Percentiles rank a stretch among this genome's conserved stretches.
Conservation (phyloP, 495 filamentous ascomycete species). For the Xylaria castorea region DNA sequence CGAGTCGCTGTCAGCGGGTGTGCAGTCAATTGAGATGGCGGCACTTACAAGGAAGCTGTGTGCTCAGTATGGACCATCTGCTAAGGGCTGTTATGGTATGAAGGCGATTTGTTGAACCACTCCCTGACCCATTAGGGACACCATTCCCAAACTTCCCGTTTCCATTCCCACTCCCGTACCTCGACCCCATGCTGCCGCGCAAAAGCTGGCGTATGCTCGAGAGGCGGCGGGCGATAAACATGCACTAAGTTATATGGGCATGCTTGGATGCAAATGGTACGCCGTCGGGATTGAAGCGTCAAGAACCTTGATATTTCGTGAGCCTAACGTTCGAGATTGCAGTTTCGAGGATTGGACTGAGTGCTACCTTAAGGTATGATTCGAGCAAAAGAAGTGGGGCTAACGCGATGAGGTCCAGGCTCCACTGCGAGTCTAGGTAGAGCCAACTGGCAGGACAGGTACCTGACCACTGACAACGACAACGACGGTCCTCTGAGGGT, state of each 20-base stretch:
- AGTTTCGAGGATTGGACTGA: neutral
- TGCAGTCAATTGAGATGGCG: neutral
- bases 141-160: slow-evolving; percentile 8
- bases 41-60: slow-evolving; percentile 67
- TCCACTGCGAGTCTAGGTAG: neutral
- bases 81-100: slow-evolving; percentile 75
- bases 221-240: slow-evolving; percentile 21
- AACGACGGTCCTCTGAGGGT: too few species aligned
- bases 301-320: neutral
- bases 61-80: slow-evolving; percentile 80
- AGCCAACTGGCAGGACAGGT: too few species aligned
- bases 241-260: slow-evolving; percentile 12
- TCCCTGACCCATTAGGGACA: slow-evolving; percentile 33
- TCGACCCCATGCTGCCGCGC: slow-evolving; percentile 27
- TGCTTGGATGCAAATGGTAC: neutral
- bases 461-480: neutral
- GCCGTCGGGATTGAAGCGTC: neutral
- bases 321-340: neutral
- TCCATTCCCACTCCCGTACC: slow-evolving; percentile 1
- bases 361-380: neutral
- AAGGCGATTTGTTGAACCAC: slow-evolving; percentile 29
- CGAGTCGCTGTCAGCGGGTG: neutral
- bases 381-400: neutral
- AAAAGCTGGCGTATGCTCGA: slow-evolving; percentile 15
- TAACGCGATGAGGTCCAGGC: neutral